These are phyloP conservation scores for Trapa incisa DNA, from an alignment of 345 rosid genomes.

Conservation along the genomic window DNA sequence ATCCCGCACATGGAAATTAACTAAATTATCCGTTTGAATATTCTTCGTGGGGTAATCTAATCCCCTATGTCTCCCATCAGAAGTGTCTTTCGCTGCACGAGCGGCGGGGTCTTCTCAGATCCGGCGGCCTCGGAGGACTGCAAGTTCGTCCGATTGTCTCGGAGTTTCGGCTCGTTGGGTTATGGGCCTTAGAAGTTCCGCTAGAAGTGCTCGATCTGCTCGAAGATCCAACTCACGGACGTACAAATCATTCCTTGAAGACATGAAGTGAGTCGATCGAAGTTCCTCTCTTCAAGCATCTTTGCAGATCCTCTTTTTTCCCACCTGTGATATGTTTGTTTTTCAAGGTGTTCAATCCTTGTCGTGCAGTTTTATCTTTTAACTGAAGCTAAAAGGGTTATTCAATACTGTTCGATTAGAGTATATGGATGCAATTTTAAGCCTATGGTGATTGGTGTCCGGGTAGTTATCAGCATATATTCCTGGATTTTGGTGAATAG, in stretches of 20 bases:
- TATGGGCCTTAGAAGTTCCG: slow-evolving; percentile 31
- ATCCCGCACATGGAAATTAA: slow-evolving; percentile 1
- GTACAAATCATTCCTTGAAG: slow-evolving; percentile 21
- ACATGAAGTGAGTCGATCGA: slow-evolving; percentile 40
- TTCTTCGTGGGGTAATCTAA: slow-evolving; percentile 2
- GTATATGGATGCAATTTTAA: neutral
- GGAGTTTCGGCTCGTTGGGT: slow-evolving; percentile 6
- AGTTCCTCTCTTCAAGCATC: neutral
- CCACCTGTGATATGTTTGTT: neutral
- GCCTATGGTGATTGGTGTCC: neutral
- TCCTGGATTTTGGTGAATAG: neutral
- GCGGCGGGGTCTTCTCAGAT: slow-evolving; percentile 20
- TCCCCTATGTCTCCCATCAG: slow-evolving; percentile 7
- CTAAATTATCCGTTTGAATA: slow-evolving; percentile 3
- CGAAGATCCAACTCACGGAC: slow-evolving; percentile 25
- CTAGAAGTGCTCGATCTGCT: slow-evolving; percentile 18
- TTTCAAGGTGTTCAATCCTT: neutral
- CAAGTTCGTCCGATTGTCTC: slow-evolving; percentile 10
- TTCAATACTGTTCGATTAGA: neutral
- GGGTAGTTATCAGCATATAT: neutral
- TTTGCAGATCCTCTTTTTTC: neutral
- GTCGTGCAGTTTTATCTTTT: neutral
- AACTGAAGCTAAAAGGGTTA: neutral
- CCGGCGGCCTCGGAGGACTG: slow-evolving; percentile 23
- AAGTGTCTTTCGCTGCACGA: neutral